phyloP scores from a whole-genome alignment of 1,139 yeast species.

The Blastobotrys serpentis region DNA sequence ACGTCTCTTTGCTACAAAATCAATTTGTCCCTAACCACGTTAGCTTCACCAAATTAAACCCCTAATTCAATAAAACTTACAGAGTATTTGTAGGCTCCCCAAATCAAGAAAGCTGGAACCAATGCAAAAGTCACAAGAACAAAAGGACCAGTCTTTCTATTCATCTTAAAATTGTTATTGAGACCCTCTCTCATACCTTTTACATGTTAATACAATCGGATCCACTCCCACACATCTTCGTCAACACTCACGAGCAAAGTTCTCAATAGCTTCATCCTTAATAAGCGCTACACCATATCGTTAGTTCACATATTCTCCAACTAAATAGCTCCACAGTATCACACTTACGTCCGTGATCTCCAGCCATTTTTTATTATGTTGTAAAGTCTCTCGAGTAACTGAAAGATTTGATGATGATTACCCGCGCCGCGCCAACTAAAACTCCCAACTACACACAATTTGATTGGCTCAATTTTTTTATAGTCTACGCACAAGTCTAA shows the following conservation, averaged over 20 bases:
- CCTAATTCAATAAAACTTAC: slow-evolving; percentile 10
- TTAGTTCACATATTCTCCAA: no score
- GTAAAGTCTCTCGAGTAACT: background rate
- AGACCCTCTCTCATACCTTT: slow-evolving; percentile 36
- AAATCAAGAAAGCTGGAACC: slow-evolving; percentile 37
- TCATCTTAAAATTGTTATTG: slow-evolving; percentile 36
- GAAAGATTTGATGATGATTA: slow-evolving; percentile 2
- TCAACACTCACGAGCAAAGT: slow-evolving; percentile 21
- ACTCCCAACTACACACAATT: slow-evolving; percentile 1
- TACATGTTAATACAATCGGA: background rate
- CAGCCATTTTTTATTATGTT: slow-evolving; percentile 20
- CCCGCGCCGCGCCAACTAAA: no score
- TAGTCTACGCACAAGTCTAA: background rate
- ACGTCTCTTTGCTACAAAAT: slow-evolving; percentile 34
- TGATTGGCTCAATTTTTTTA: no score
- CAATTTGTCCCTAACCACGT: slow-evolving; percentile 28
- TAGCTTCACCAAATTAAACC: background rate
- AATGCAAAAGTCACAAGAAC: slow-evolving; percentile 35
- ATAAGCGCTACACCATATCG: slow-evolving; percentile 29
- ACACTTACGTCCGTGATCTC: slow-evolving; percentile 21
- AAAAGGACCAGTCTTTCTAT: slow-evolving; percentile 35
- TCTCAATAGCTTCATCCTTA: slow-evolving; percentile 39
- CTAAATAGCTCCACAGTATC: background rate
- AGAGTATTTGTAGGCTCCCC: slow-evolving; percentile 29
- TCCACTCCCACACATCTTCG: background rate